These are phyloP conservation scores for Fusarium tupiense DNA, from an alignment of 2,329 filamentous ascomycete species.

Conservation along the genomic window DNA sequence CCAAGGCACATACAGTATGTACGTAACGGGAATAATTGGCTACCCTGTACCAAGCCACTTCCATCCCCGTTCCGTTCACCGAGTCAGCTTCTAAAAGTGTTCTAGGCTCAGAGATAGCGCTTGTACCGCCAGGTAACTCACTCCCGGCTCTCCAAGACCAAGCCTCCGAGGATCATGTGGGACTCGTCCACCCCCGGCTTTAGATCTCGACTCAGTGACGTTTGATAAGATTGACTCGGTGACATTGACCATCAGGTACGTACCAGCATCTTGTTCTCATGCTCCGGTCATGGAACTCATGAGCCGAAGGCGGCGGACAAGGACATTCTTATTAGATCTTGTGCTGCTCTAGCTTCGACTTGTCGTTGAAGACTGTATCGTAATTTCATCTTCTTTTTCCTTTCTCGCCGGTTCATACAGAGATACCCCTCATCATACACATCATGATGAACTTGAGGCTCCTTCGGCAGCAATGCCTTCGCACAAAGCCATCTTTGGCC, in stretches of 20 bases:
- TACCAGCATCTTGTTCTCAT: constrained; percentile 8
- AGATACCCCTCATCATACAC: constrained; percentile 10
- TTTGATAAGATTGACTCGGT: constrained; percentile 34
- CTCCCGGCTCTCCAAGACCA: constrained; percentile 12
- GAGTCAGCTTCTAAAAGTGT: constrained; percentile 9
- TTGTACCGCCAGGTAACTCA: constrained; percentile 30
- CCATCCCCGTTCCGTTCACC: neutral
- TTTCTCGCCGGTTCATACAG: neutral
- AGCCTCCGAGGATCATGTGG: constrained; percentile 20
- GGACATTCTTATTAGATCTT: constrained; percentile 32
- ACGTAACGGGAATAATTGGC: neutral
- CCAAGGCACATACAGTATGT: neutral
- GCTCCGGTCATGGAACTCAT: constrained; percentile 32
- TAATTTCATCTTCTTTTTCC: neutral
- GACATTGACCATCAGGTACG: constrained; percentile 19
- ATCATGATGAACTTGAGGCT: constrained; percentile 40
- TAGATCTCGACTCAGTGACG: constrained; percentile 36
- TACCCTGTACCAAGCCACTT: constrained; percentile 26
- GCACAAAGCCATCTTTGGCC: constrained; percentile 36
- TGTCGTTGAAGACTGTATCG: neutral
- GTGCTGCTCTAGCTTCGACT: constrained; percentile 14
- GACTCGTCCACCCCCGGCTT: neutral
- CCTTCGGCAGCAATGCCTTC: constrained; percentile 40
- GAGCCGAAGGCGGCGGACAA: constrained; percentile 28
- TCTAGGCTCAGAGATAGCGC: constrained; percentile 5